Evolutionary conservation across 2,329 filamentous ascomycete genomes (phyloP).

Genomic region (Alternaria triticimaculans): DNA sequence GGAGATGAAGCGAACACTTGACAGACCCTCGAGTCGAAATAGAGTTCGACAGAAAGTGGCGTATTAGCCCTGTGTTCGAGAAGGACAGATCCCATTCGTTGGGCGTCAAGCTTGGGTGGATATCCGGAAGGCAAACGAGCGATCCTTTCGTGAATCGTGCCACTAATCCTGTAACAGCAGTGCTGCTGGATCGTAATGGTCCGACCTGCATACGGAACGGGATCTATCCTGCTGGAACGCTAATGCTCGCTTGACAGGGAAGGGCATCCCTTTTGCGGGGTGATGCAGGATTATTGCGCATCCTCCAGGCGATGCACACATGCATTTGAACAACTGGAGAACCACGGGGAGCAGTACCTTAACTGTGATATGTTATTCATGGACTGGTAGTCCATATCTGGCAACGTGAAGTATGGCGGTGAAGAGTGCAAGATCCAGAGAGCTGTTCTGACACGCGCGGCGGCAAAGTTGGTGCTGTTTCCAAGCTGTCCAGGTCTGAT

Average conservation of each 20-base stretch:
- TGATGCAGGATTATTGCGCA: conserved; percentile 4
- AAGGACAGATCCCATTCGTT: conserved; percentile 3
- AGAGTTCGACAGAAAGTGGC: conserved; percentile 19
- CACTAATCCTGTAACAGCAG: not conserved
- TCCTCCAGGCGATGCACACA: not conserved
- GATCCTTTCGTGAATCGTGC: conserved; percentile 8
- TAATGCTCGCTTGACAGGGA: not conserved
- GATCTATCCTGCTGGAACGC: conserved; percentile 6
- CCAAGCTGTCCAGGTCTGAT: not conserved
- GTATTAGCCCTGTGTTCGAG: not conserved
- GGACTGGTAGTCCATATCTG: not conserved
- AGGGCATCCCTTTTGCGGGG: conserved; percentile 7
- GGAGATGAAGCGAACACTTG: conserved; percentile 20
- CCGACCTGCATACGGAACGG: conserved; percentile 15
- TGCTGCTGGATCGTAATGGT: conserved; percentile 2
- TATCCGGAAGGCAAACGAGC: conserved; percentile 4
- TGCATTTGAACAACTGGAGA: not conserved
- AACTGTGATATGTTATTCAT: not conserved
- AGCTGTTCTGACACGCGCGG: conserved; percentile 1
- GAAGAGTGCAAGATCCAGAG: not conserved
- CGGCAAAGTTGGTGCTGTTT: conserved; percentile 1
- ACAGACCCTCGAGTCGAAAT: conserved; percentile 25
- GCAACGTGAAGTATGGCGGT: not conserved
- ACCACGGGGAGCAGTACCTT: not conserved
- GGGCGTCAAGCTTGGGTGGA: conserved; percentile 1